A percentile compares a stretch with the other conserved stretches of the same genome.
phyloP scores from a whole-genome alignment of 257 asterid genomes.

The Anisodus acutangulus region DNA sequence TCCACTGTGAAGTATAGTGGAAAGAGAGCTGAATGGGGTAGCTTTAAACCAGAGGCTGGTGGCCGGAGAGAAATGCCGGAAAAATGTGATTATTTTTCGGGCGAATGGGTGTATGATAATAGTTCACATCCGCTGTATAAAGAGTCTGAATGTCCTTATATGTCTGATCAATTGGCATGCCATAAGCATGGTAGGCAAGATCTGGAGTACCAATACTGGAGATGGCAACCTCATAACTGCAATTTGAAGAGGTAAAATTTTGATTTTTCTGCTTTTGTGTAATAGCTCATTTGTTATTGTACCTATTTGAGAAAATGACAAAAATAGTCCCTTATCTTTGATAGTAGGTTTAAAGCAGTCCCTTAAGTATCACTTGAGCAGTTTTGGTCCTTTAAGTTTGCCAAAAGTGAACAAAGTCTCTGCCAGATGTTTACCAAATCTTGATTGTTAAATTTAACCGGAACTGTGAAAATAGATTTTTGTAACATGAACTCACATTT shows the following conservation, averaged over 20 bases:
- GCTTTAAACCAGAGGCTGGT: constrained; percentile 34
- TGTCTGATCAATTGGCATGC: constrained; percentile 95
- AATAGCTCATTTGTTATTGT: not conserved
- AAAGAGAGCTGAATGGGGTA: constrained; percentile 54
- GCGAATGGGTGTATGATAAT: constrained; percentile 84
- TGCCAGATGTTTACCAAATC: too few relatives aligned
- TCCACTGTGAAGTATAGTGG: constrained; percentile 75
- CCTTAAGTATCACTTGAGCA: too few relatives aligned
- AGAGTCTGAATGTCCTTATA: constrained; percentile 76
- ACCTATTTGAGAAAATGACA: not conserved
- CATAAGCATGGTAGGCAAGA: constrained; percentile 74
- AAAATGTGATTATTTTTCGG: constrained; percentile 71
- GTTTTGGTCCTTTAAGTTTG: too few relatives aligned
- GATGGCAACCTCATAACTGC: constrained; percentile 91
- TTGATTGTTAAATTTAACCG: too few relatives aligned
- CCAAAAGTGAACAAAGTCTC: too few relatives aligned
- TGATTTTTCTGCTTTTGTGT: not conserved
- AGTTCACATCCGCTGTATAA: constrained; percentile 69
- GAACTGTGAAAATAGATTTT: too few relatives aligned
- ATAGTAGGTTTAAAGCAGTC: too few relatives aligned
- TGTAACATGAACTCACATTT: too few relatives aligned
- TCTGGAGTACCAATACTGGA: constrained; percentile 67
- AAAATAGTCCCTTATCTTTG: too few relatives aligned
- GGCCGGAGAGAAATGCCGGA: constrained; percentile 40
- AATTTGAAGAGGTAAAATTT: constrained; percentile 48